A percentile compares a stretch with the other conserved stretches of the same genome.
phyloP scores from a whole-genome alignment of 129 eudicot genomes.

The Flaveria sonorensis region DNA sequence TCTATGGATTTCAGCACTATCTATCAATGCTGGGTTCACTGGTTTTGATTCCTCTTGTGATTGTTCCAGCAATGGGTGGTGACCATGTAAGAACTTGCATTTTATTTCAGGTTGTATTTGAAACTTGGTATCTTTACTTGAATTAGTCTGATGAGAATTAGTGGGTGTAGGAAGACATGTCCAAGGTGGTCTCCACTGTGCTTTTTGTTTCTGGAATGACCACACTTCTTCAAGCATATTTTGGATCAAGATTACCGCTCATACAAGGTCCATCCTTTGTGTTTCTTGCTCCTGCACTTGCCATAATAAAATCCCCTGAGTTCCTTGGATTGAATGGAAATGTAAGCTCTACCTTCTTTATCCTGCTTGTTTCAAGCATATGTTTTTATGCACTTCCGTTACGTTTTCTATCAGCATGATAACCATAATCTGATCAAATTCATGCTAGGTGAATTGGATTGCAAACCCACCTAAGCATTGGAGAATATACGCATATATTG shows the following conservation, averaged over 20 bases:
- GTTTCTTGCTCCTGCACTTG: conserved; percentile 93
- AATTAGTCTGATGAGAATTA: conserved; percentile 37
- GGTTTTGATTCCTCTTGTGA: conserved; percentile 84
- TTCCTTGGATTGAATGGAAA: conserved; percentile 74
- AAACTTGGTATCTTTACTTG: neutral
- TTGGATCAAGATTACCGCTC: conserved; percentile 90
- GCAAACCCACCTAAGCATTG: neutral
- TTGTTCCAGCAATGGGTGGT: conserved; percentile 99
- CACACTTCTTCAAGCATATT: conserved; percentile 73
- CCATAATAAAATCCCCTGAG: conserved; percentile 88
- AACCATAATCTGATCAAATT: neutral
- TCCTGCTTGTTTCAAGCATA: neutral
- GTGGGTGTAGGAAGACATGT: conserved; percentile 81
- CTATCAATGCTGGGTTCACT: conserved; percentile 87
- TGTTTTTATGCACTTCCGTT: neutral
- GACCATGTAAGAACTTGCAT: conserved; percentile 62
- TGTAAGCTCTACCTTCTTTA: conserved; percentile 48
- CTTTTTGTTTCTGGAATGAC: conserved; percentile 86
- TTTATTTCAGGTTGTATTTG: conserved; percentile 7
- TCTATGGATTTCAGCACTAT: conserved; percentile 88
- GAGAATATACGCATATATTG: neutral
- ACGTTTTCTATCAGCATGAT: neutral
- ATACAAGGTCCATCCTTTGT: conserved; percentile 95
- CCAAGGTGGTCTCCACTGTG: conserved; percentile 85
- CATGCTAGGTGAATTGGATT: neutral